Conservation (phyloP, 139 green algal species). For the Chlorella sp. region DNA sequence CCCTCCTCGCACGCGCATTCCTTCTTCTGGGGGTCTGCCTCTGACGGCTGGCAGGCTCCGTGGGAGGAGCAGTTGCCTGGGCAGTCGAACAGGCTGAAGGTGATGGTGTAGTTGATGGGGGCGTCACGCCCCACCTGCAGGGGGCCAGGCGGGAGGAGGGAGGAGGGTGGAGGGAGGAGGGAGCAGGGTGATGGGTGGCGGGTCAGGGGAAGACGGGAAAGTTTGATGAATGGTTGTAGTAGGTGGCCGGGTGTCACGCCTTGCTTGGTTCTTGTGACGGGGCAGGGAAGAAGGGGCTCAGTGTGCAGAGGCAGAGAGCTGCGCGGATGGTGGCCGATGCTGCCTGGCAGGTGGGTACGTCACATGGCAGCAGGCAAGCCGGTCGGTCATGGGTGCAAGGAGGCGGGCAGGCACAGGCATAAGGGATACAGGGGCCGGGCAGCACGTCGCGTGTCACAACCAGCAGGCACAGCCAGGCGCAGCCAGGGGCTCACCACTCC, state of each 20-base stretch:
- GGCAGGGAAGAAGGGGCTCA: too few species aligned
- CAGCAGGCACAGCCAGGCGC: neutral
- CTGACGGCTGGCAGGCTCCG: constrained; percentile 36
- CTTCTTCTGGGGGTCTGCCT: neutral
- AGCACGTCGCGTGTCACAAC: neutral
- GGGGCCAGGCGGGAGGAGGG: too few species aligned
- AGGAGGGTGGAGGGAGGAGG: too few species aligned
- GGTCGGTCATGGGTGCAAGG: too few species aligned
- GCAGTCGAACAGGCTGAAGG: constrained; percentile 54
- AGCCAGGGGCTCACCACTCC: neutral
- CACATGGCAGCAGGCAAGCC: too few species aligned
- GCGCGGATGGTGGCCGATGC: too few species aligned
- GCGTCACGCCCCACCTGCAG: constrained; percentile 40
- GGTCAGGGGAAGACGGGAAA: too few species aligned
- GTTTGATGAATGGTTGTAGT: too few species aligned
- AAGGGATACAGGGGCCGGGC: neutral
- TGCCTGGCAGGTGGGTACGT: too few species aligned
- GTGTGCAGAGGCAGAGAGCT: too few species aligned
- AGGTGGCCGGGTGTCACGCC: too few species aligned
- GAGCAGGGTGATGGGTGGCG: neutral
- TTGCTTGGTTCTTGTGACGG: too few species aligned
- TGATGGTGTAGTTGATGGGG: constrained; percentile 44
- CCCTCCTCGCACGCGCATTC: constrained; percentile 8
- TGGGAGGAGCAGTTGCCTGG: constrained; percentile 53
- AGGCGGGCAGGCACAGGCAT: neutral